Evolutionary conservation across 768 basidiomycete species (phyloP).

Genomic region (Tricholomella constricta): DNA sequence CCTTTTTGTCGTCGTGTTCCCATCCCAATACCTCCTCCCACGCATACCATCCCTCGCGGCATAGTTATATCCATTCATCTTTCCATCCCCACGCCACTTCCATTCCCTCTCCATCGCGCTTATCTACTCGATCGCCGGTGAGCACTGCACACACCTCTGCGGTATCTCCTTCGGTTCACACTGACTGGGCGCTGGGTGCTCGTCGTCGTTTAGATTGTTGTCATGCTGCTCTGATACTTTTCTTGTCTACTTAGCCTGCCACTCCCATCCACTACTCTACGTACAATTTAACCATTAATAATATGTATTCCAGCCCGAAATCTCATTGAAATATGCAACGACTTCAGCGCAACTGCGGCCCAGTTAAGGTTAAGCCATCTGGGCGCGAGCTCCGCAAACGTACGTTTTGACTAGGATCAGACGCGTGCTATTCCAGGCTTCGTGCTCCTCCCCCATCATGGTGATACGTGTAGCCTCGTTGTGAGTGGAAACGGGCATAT

Average conservation of each 20-base stretch:
- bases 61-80: neutral
- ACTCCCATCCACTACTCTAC: constrained; percentile 14
- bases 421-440: neutral
- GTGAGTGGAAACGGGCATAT: neutral
- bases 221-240: constrained; percentile 15
- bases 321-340: neutral
- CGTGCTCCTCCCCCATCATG: too few relatives aligned
- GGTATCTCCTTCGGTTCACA: constrained; percentile 10
- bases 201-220: constrained; percentile 8
- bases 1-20: neutral
- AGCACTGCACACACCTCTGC: constrained; percentile 6
- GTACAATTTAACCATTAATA: constrained; percentile 12
- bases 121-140: constrained; percentile 13
- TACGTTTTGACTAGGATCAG: constrained; percentile 2
- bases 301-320: constrained; percentile 15
- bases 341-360: neutral
- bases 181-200: constrained; percentile 5
- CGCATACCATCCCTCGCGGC: constrained; percentile 3
- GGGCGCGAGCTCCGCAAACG: neutral
- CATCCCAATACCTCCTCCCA: constrained; percentile 4
- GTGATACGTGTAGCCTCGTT: too few relatives aligned
- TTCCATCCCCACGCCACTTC: neutral
- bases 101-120: neutral
- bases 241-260: constrained; percentile 18
- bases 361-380: neutral